Evolutionary conservation across 495 filamentous ascomycete genomes (phyloP).

Genomic region (Penicillium simplicissimum): DNA sequence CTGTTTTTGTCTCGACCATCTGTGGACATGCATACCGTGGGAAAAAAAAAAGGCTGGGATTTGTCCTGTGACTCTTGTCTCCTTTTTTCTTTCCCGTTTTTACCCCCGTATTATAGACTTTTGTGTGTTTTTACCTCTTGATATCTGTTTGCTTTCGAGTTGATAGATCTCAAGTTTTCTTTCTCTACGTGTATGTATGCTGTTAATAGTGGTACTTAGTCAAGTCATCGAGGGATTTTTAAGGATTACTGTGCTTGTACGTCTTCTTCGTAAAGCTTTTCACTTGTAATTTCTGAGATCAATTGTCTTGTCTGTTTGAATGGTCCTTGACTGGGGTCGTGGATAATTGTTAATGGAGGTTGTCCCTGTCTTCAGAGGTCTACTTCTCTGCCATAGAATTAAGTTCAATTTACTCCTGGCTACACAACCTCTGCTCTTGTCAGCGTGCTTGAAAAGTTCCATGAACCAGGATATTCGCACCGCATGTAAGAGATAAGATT

Average conservation of each 20-base stretch:
- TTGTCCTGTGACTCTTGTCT: conserved; percentile 8
- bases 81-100: conserved; percentile 20
- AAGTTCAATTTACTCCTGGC: too few relatives aligned
- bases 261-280: not conserved
- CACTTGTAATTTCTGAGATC: too few relatives aligned
- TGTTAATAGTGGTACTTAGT: conserved; percentile 52
- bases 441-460: too few relatives aligned
- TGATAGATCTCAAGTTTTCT: conserved; percentile 44
- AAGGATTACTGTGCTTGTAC: conserved; percentile 16
- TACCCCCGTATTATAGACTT: conserved; percentile 50
- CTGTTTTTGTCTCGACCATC: conserved; percentile 22
- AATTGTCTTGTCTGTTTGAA: too few relatives aligned
- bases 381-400: too few relatives aligned
- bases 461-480: not conserved
- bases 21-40: conserved; percentile 37
- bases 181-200: conserved; percentile 53
- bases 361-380: too few relatives aligned
- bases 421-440: too few relatives aligned
- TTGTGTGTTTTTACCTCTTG: conserved; percentile 40
- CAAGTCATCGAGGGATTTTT: conserved; percentile 43
- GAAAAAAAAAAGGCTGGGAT: conserved; percentile 22
- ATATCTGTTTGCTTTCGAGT: conserved; percentile 33
- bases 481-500: not conserved
- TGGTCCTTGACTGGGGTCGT: too few relatives aligned
- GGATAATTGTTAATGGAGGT: too few relatives aligned